phyloP scores from a whole-genome alignment of 805 yeast species.

The Nakazawaea peltata region DNA sequence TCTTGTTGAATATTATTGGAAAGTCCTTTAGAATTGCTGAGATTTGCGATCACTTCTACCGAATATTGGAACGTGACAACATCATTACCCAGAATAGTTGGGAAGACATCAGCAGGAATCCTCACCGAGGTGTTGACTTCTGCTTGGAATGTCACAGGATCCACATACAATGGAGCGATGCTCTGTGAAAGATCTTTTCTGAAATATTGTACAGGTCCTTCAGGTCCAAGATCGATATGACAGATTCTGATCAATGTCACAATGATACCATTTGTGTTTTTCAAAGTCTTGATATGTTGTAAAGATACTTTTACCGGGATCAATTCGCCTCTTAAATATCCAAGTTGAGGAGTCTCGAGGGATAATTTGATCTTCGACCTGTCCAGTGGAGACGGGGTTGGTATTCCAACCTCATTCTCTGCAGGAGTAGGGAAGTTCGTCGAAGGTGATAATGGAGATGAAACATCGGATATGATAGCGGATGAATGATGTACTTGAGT shows the following conservation, averaged over 20 bases:
- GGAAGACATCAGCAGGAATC: slow-evolving; percentile 81
- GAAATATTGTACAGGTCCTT: slow-evolving; percentile 59
- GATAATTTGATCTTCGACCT: slow-evolving; percentile 26
- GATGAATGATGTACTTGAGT: background rate
- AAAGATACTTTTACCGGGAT: slow-evolving; percentile 65
- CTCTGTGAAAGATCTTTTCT: slow-evolving; percentile 79
- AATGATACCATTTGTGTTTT: slow-evolving; percentile 65
- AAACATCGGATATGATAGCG: background rate
- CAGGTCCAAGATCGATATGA: slow-evolving; percentile 52
- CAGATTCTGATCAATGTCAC: slow-evolving; percentile 77
- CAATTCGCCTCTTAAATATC: slow-evolving; percentile 71
- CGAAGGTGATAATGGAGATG: background rate
- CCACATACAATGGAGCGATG: slow-evolving; percentile 71
- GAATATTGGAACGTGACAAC: slow-evolving; percentile 78
- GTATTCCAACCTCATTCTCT: no score
- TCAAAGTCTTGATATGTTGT: slow-evolving; percentile 62
- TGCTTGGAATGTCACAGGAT: slow-evolving; percentile 50
- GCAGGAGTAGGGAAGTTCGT: background rate
- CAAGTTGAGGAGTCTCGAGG: slow-evolving; percentile 49
- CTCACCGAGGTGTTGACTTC: slow-evolving; percentile 55
- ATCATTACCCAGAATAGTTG: slow-evolving; percentile 67
- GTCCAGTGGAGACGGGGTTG: slow-evolving; percentile 1
- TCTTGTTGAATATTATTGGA: slow-evolving; percentile 7
- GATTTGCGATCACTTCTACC: slow-evolving; percentile 74
- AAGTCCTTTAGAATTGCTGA: slow-evolving; percentile 50